Conservation (phyloP, 768 basidiomycete genomes). For the Tricholoma sp. region DNA sequence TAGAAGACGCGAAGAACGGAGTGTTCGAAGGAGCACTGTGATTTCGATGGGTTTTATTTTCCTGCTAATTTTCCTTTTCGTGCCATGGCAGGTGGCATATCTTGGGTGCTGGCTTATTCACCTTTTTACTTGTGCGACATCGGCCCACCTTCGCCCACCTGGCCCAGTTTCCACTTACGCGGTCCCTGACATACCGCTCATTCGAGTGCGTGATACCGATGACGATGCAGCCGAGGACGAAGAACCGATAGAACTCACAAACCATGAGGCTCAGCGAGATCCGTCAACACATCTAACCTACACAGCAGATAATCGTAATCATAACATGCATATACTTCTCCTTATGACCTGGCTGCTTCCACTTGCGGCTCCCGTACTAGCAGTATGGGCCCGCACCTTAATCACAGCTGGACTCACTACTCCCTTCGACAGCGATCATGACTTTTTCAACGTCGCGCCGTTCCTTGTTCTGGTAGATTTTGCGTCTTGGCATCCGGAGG, state of each 20-base stretch:
- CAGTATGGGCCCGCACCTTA: constrained; percentile 87
- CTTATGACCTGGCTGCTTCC: constrained; percentile 82
- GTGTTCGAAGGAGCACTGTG: constrained; percentile 43
- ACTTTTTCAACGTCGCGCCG: constrained; percentile 58
- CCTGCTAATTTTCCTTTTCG: constrained; percentile 59
- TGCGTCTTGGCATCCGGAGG: constrained; percentile 43
- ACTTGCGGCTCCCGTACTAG: constrained; percentile 67
- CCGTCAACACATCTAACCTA: background rate
- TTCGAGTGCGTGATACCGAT: constrained; percentile 11
- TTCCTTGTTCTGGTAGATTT: constrained; percentile 61
- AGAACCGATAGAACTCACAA: constrained; percentile 2
- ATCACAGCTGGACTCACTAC: constrained; percentile 72
- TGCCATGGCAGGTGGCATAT: constrained; percentile 94
- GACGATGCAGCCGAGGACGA: constrained; percentile 13
- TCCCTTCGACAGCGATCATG: constrained; percentile 81
- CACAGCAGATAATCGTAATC: constrained; percentile 34
- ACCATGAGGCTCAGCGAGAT: constrained; percentile 7
- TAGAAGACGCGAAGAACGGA: constrained; percentile 24
- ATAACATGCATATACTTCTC: constrained; percentile 59
- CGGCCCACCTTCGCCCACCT: constrained; percentile 16
- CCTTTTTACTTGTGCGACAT: constrained; percentile 54
- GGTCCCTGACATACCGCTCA: constrained; percentile 18
- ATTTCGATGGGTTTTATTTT: constrained; percentile 59
- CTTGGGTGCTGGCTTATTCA: constrained; percentile 82
- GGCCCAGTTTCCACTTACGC: constrained; percentile 9